phyloP scores from a whole-genome alignment of 306 rosid species.

The Geum urbanum region DNA sequence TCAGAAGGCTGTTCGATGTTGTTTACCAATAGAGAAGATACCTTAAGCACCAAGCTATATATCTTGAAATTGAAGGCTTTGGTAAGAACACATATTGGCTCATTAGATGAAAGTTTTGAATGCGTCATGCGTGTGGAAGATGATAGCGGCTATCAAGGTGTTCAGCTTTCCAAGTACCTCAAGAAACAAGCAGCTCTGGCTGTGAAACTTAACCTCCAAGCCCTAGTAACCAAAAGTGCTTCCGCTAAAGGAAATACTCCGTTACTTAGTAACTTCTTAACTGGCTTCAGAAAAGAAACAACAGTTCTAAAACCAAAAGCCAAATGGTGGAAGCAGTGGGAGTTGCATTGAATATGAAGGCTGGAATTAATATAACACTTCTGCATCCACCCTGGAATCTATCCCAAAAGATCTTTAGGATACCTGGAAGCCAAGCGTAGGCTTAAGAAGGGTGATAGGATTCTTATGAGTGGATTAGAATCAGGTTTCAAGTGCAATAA shows the following conservation, averaged over 20 bases:
- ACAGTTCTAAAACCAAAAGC: background rate
- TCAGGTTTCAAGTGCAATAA: conserved; percentile 84
- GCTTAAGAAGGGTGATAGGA: conserved; percentile 56
- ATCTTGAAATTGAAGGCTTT: conserved; percentile 49
- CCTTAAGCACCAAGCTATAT: conserved; percentile 44
- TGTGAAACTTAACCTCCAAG: conserved; percentile 49
- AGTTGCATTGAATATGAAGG: conserved; percentile 44
- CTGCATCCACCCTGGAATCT: conserved; percentile 74
- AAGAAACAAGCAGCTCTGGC: conserved; percentile 64
- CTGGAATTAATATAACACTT: conserved; percentile 66
- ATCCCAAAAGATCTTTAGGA: no score
- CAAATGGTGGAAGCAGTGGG: background rate
- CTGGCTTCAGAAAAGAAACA: background rate
- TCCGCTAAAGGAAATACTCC: conserved; percentile 48
- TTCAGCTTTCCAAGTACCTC: conserved; percentile 56
- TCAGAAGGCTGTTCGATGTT: conserved; percentile 72
- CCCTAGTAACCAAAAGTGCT: conserved; percentile 42
- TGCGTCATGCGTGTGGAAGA: conserved; percentile 73
- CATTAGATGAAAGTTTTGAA: conserved; percentile 62
- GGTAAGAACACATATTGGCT: conserved; percentile 62
- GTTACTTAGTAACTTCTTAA: conserved; percentile 21
- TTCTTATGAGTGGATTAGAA: conserved; percentile 71
- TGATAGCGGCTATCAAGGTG: conserved; percentile 50
- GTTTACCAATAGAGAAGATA: conserved; percentile 49
- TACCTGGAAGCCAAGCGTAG: no score